These are phyloP conservation scores for Ogataea degrootiae DNA, from an alignment of 805 yeast species.

Conservation along the genomic window DNA sequence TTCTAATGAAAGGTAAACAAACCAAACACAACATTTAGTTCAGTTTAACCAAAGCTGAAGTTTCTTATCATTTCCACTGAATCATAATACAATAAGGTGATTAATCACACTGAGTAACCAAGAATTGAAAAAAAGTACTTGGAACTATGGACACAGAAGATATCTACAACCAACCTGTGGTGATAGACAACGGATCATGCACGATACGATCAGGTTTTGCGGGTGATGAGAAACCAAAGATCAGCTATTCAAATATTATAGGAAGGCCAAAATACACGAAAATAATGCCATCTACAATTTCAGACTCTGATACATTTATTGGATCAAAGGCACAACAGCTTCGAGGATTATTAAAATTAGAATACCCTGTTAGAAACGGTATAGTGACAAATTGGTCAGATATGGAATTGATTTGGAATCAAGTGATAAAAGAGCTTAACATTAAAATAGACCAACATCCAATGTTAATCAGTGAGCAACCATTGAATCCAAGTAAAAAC, in stretches of 20 bases:
- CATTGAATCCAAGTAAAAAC: conserved; percentile 65
- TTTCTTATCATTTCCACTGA: too few species aligned
- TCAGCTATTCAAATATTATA: conserved; percentile 55
- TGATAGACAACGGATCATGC: conserved; percentile 84
- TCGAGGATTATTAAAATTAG: conserved; percentile 69
- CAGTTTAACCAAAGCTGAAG: too few species aligned
- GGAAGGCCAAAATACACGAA: conserved; percentile 84
- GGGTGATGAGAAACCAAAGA: conserved; percentile 79
- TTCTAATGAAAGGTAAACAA: too few species aligned
- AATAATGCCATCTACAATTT: conserved; percentile 61
- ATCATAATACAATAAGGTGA: too few species aligned
- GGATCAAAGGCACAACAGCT: conserved; percentile 72
- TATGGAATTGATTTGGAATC: conserved; percentile 78
- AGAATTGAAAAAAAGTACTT: neutral
- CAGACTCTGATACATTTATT: conserved; percentile 58
- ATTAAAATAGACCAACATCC: conserved; percentile 74
- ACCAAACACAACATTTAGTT: too few species aligned
- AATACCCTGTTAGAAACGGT: conserved; percentile 79
- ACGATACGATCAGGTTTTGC: conserved; percentile 86
- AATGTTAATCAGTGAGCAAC: conserved; percentile 81
- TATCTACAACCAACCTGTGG: conserved; percentile 65
- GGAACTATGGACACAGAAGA: conserved; percentile 9
- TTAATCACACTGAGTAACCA: too few species aligned
- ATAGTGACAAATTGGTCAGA: conserved; percentile 78
- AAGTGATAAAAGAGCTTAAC: conserved; percentile 48